Evolutionary conservation across 2,329 filamentous ascomycete species (phyloP).

Genomic region (Beauveria australis): DNA sequence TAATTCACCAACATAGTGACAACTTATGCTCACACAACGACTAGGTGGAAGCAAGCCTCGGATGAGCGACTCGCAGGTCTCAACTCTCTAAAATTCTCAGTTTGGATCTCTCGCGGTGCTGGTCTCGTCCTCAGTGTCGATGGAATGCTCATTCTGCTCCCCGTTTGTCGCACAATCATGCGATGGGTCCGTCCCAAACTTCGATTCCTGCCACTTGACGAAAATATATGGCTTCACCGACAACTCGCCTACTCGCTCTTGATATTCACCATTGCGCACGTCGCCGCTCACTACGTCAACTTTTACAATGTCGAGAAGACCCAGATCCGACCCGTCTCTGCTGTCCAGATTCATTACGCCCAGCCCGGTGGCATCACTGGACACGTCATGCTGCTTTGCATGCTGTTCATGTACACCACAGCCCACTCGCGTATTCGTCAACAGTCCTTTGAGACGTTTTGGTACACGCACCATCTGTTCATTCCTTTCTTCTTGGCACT

Average conservation of each 20-base stretch:
- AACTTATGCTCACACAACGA: constrained; percentile 13
- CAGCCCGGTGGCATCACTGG: constrained; percentile 88
- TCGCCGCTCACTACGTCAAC: constrained; percentile 84
- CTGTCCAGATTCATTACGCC: constrained; percentile 84
- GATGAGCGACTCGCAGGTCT: constrained; percentile 65
- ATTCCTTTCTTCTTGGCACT: constrained; percentile 88
- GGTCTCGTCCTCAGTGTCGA: constrained; percentile 80
- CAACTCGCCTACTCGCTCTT: constrained; percentile 88
- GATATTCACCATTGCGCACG: constrained; percentile 72
- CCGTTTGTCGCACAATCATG: constrained; percentile 89
- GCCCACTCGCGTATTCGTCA: constrained; percentile 89
- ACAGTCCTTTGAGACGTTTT: constrained; percentile 96
- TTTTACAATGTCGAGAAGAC: constrained; percentile 91
- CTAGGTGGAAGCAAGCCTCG: constrained; percentile 67
- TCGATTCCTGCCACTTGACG: constrained; percentile 84
- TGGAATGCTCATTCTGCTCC: constrained; percentile 78
- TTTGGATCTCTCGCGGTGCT: constrained; percentile 93
- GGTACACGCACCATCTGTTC: constrained; percentile 99
- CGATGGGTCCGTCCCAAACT: constrained; percentile 79
- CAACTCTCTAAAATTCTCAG: constrained; percentile 77
- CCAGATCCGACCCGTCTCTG: constrained; percentile 71
- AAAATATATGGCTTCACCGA: constrained; percentile 93
- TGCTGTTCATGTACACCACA: constrained; percentile 97
- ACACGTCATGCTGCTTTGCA: constrained; percentile 97
- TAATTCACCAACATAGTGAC: neutral